Conservation (phyloP, 1,139 yeast genomes). For the Lodderomyces beijingensis region DNA sequence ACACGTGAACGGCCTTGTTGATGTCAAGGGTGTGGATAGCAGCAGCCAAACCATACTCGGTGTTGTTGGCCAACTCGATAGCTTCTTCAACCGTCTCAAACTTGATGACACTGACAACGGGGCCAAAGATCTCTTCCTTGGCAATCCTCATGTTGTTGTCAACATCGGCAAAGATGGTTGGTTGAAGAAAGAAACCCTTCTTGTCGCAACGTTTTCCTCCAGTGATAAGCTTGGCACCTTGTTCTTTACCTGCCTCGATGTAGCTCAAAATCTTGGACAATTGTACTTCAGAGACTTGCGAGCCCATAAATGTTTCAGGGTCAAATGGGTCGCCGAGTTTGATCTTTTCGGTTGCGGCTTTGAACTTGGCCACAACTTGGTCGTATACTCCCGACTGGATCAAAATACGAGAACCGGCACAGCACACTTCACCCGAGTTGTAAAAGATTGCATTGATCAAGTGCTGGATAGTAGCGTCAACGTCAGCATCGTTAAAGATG, state of each 20-base stretch:
- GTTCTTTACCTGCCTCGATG: conserved; percentile 67
- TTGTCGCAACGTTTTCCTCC: conserved; percentile 71
- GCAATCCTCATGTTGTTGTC: conserved; percentile 63
- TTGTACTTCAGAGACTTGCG: conserved; percentile 76
- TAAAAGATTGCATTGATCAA: conserved; percentile 55
- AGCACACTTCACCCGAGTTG: conserved; percentile 87
- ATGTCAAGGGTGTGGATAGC: conserved; percentile 73
- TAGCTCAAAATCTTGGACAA: conserved; percentile 69
- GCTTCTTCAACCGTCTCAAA: conserved; percentile 72
- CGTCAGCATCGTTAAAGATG: conserved; percentile 69
- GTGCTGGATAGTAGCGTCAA: conserved; percentile 58
- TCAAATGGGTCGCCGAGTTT: conserved; percentile 78
- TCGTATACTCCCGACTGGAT: conserved; percentile 77
- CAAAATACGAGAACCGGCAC: conserved; percentile 80
- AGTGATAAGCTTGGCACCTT: conserved; percentile 69
- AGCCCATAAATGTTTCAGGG: conserved; percentile 71
- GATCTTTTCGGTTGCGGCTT: conserved; percentile 51
- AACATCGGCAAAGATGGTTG: conserved; percentile 75
- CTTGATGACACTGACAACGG: conserved; percentile 72
- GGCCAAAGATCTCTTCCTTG: conserved; percentile 84
- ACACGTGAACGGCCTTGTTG: conserved; percentile 62
- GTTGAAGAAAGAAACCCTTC: conserved; percentile 75
- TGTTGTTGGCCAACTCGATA: conserved; percentile 62
- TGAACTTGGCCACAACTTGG: conserved; percentile 55
- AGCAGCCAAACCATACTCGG: conserved; percentile 78